Conservation (phyloP, 2,329 filamentous ascomycete species). For the Zarea fungicola region DNA sequence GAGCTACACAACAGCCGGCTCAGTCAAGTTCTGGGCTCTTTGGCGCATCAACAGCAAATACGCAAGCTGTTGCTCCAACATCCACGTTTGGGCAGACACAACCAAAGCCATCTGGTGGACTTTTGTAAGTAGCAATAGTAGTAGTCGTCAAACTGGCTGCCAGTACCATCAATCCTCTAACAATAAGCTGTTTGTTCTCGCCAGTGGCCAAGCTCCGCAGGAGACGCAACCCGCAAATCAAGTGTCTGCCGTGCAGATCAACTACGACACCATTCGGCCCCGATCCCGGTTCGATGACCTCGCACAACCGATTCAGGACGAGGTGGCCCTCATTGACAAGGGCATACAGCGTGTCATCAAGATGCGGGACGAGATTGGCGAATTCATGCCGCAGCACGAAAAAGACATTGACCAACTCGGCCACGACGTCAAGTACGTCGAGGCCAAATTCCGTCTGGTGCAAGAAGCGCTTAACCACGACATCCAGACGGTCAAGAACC, state of each 20-base stretch:
- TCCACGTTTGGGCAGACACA: conserved; percentile 32
- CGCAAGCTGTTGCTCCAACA: conserved; percentile 14
- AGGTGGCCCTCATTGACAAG: conserved; percentile 73
- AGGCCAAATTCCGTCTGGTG: conserved; percentile 42
- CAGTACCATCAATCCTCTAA: no score
- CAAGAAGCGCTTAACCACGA: conserved; percentile 48
- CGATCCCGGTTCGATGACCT: conserved; percentile 92
- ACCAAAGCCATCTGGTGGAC: conserved; percentile 25
- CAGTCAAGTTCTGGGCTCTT: conserved; percentile 27
- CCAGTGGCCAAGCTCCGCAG: conserved; percentile 9
- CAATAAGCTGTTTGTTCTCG: neutral
- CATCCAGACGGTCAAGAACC: conserved; percentile 56
- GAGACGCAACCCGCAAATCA: conserved; percentile 31
- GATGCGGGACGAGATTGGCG: conserved; percentile 70
- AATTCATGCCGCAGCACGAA: conserved; percentile 55
- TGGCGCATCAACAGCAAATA: conserved; percentile 20
- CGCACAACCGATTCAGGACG: conserved; percentile 70
- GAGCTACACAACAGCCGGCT: conserved; percentile 11
- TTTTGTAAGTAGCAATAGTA: conserved; percentile 31
- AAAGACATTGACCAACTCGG: conserved; percentile 42
- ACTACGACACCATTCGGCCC: conserved; percentile 70
- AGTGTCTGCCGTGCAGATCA: conserved; percentile 70
- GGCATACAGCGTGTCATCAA: conserved; percentile 76
- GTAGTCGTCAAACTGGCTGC: no score
- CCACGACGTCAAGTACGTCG: conserved; percentile 43